Evolutionary conservation across 2,329 filamentous ascomycete genomes (phyloP).

Genomic region (Arachnopeziza araneosa): DNA sequence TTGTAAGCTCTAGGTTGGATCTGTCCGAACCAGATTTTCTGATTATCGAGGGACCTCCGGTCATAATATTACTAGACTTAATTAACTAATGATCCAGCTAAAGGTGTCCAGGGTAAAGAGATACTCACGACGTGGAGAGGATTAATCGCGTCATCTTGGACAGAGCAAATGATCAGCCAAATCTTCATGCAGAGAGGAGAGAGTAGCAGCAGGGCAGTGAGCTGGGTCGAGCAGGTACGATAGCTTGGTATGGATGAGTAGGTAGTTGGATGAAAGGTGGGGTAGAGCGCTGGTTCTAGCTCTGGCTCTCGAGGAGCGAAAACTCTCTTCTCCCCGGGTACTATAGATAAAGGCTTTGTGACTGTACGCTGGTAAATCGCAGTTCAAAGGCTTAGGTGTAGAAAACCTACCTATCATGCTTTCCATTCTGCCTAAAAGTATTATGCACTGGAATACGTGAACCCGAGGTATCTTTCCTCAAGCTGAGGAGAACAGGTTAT

Average conservation of each 20-base stretch:
- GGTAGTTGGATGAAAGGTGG: too few relatives aligned
- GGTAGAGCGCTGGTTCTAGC: too few relatives aligned
- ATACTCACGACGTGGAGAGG: conserved; percentile 74
- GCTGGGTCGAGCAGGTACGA: conserved; percentile 1
- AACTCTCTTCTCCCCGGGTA: too few relatives aligned
- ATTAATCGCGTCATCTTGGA: conserved; percentile 66
- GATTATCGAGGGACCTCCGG: conserved; percentile 78
- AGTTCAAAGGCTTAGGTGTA: too few relatives aligned
- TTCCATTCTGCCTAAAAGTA: too few relatives aligned
- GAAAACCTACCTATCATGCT: too few relatives aligned
- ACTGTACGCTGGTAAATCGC: too few relatives aligned
- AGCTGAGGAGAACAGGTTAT: neutral
- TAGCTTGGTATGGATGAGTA: too few relatives aligned
- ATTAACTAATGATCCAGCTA: conserved; percentile 10
- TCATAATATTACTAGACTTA: conserved; percentile 43
- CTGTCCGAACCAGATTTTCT: conserved; percentile 71
- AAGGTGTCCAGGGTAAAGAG: neutral
- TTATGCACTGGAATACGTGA: too few relatives aligned
- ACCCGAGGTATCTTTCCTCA: neutral
- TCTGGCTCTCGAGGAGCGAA: too few relatives aligned
- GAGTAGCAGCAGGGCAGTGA: neutral
- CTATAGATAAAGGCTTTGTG: too few relatives aligned
- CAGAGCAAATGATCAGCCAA: neutral
- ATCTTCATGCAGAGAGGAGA: neutral
- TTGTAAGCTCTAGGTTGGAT: conserved; percentile 90